phyloP scores from a whole-genome alignment of 257 asterid species.

The Przewalskia tangutica region DNA sequence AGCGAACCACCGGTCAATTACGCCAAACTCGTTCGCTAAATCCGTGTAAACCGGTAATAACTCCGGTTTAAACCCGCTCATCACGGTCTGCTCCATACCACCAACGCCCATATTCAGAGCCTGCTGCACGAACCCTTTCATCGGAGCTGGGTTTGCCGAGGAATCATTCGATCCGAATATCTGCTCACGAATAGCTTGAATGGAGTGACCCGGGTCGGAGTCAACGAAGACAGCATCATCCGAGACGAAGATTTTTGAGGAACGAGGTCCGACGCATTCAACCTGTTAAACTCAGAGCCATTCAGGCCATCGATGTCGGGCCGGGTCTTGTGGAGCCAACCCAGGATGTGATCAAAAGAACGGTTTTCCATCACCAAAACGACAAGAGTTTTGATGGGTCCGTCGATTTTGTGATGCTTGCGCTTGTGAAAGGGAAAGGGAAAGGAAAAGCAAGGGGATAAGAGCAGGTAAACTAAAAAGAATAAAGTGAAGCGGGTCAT shows the following conservation, averaged over 20 bases:
- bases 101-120: slow-evolving; percentile 66
- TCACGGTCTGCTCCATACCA: slow-evolving; percentile 52
- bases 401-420: slow-evolving; percentile 35
- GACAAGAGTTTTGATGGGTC: slow-evolving; percentile 86
- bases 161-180: slow-evolving; percentile 65
- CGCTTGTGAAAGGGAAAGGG: slow-evolving; percentile 47
- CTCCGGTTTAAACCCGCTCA: slow-evolving; percentile 89
- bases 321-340: slow-evolving; percentile 67
- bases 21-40: slow-evolving; percentile 69
- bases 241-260: slow-evolving; percentile 37
- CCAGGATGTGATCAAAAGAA: slow-evolving; percentile 84
- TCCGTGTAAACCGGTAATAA: slow-evolving; percentile 59
- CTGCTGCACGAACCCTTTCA: slow-evolving; percentile 96
- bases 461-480: slow-evolving; percentile 28
- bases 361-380: slow-evolving; percentile 91
- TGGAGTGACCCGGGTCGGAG: slow-evolving; percentile 95
- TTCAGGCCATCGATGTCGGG: slow-evolving; percentile 79
- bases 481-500: slow-evolving; percentile 16
- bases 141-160: slow-evolving; percentile 70
- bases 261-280: slow-evolving; percentile 63
- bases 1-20: slow-evolving; percentile 88
- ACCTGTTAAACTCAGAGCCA: slow-evolving; percentile 64
- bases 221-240: slow-evolving; percentile 60
- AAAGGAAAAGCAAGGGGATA: slow-evolving; percentile 28
- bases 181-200: slow-evolving; percentile 89